A percentile compares a stretch with the other conserved stretches of the same genome.
These are phyloP conservation scores for Globisporangium alternatum DNA, from an alignment of 352 stramenopile genomes.

Conservation along the genomic window DNA sequence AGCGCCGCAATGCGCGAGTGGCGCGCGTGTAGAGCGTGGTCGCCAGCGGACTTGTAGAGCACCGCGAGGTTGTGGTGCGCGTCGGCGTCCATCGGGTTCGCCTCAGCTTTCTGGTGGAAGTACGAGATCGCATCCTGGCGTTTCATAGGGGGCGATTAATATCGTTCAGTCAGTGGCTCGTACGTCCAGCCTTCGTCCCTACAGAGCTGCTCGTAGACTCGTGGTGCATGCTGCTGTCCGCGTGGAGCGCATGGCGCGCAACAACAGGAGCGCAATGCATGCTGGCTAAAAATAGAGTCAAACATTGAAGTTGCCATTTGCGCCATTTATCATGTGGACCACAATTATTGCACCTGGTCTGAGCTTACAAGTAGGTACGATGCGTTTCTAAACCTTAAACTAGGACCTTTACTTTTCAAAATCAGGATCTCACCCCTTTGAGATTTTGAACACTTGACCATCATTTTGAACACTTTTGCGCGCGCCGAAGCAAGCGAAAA, in stretches of 20 bases:
- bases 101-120: constrained; percentile 53
- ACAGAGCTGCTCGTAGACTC: not conserved
- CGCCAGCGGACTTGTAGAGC: constrained; percentile 42
- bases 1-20: constrained; percentile 61
- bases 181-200: not conserved
- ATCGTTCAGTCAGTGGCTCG: not conserved
- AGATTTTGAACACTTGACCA: not conserved
- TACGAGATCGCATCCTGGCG: constrained; percentile 55
- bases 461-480: constrained; percentile 6
- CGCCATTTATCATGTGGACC: not conserved
- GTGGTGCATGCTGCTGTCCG: not conserved
- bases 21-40: constrained; percentile 35
- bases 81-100: constrained; percentile 52
- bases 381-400: not conserved
- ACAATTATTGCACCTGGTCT: not conserved
- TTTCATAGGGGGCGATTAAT: constrained; percentile 25
- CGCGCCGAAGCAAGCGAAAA: constrained; percentile 1
- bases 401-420: not conserved
- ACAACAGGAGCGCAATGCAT: not conserved
- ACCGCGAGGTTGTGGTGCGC: constrained; percentile 62
- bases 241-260: not conserved
- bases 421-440: not conserved
- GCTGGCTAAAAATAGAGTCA: not conserved
- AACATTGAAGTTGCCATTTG: not conserved
- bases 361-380: not conserved